phyloP scores from a whole-genome alignment of 2,329 filamentous ascomycete genomes.

The Ceratocystis cubensis region DNA sequence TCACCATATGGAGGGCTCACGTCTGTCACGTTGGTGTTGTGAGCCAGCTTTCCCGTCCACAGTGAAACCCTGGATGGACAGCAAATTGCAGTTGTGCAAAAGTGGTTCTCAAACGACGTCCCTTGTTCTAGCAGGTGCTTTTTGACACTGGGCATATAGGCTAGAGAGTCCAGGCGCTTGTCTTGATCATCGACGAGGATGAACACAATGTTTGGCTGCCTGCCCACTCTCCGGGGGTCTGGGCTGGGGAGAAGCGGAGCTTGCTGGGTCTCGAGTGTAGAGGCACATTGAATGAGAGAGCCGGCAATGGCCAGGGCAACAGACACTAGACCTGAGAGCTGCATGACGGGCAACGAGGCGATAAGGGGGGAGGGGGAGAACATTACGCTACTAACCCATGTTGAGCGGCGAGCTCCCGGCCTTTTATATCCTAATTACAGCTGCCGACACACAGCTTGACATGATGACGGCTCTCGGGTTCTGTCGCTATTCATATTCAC shows the following conservation, averaged over 20 bases:
- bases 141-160: constrained; percentile 44
- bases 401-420: no score
- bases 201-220: constrained; percentile 47
- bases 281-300: not conserved
- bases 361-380: not conserved
- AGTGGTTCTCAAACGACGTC: constrained; percentile 47
- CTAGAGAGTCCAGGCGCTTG: constrained; percentile 45
- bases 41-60: constrained; percentile 49
- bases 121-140: constrained; percentile 44
- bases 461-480: not conserved
- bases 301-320: not conserved
- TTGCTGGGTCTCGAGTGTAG: not conserved
- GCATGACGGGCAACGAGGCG: not conserved
- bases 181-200: constrained; percentile 57
- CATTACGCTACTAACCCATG: not conserved
- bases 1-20: constrained; percentile 41
- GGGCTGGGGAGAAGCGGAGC: not conserved
- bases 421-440: not conserved
- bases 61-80: constrained; percentile 50
- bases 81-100: constrained; percentile 51
- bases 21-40: constrained; percentile 51
- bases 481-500: not conserved
- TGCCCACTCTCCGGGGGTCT: not conserved
- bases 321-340: not conserved
- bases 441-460: not conserved